Conservation (phyloP, 768 basidiomycete genomes). For the Rhodotorula babjevae region DNA sequence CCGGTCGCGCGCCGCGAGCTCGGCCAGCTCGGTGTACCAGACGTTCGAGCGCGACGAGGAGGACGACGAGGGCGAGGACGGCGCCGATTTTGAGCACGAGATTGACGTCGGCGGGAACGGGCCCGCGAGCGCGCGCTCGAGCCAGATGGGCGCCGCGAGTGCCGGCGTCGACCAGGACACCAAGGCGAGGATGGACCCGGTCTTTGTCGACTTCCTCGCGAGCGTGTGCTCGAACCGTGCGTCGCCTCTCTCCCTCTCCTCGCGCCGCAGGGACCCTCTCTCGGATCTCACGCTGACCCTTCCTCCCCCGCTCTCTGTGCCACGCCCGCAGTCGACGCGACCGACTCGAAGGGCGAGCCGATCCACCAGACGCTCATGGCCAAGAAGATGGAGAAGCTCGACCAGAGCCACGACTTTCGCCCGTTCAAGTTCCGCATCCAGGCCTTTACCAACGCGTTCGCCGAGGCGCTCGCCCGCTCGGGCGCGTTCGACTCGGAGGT, state of each 20-base stretch:
- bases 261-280: no score
- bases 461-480: constrained; percentile 65
- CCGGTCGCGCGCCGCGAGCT: constrained; percentile 29
- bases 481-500: constrained; percentile 36
- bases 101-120: constrained; percentile 10
- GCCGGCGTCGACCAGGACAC: constrained; percentile 57
- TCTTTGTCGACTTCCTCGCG: constrained; percentile 86
- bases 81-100: constrained; percentile 24
- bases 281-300: background rate
- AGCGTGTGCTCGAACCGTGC: constrained; percentile 81
- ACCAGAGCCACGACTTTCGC: constrained; percentile 92
- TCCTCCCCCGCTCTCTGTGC: background rate
- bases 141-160: constrained; percentile 31
- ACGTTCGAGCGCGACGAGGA: constrained; percentile 37
- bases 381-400: constrained; percentile 91
- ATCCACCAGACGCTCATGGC: constrained; percentile 99
- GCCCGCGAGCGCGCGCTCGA: background rate
- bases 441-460: constrained; percentile 91
- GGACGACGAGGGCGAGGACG: constrained; percentile 26
- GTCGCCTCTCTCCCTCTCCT: constrained; percentile 43
- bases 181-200: constrained; percentile 72
- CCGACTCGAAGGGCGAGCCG: constrained; percentile 89
- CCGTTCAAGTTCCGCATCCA: constrained; percentile 99
- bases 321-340: constrained; percentile 70
- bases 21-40: constrained; percentile 33